phyloP scores from a whole-genome alignment of 2,329 filamentous ascomycete species.

The Penicillium sp. region DNA sequence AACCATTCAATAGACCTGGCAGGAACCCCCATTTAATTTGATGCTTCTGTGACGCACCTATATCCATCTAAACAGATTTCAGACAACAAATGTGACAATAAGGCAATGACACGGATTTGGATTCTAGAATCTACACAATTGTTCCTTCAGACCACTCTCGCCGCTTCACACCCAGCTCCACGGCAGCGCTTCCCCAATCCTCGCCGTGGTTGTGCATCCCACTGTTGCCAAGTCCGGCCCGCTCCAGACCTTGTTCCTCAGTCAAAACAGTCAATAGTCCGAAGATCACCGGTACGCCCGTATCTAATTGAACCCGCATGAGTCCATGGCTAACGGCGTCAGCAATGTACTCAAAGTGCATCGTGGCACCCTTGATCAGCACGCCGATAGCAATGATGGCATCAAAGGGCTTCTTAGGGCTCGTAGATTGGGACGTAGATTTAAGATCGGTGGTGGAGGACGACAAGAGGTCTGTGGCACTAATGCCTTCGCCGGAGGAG shows the following conservation, averaged over 20 bases:
- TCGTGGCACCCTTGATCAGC: constrained; percentile 96
- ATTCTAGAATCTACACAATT: constrained; percentile 40
- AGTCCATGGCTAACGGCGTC: constrained; percentile 87
- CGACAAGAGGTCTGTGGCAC: constrained; percentile 57
- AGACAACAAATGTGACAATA: background rate
- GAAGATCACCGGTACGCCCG: constrained; percentile 84
- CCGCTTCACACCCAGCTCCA: constrained; percentile 89
- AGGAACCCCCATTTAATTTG: constrained; percentile 16
- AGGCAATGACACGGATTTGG: background rate
- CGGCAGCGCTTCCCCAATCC: constrained; percentile 92
- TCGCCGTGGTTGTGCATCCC: constrained; percentile 84
- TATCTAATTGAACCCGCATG: constrained; percentile 91
- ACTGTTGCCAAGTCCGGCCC: constrained; percentile 68
- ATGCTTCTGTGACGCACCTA: constrained; percentile 10
- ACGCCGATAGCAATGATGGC: constrained; percentile 94
- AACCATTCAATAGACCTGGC: constrained; percentile 26
- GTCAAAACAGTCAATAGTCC: constrained; percentile 84
- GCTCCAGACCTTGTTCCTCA: constrained; percentile 81
- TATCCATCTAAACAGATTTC: background rate
- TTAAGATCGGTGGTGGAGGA: constrained; percentile 67
- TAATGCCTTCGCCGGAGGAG: constrained; percentile 35
- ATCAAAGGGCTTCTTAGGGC: constrained; percentile 67
- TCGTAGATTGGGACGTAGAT: constrained; percentile 37
- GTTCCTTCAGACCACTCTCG: constrained; percentile 75
- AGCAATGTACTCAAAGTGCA: constrained; percentile 99